Evolutionary conservation across 257 asterid species (phyloP).

Genomic region (Solanum arcanum): DNA sequence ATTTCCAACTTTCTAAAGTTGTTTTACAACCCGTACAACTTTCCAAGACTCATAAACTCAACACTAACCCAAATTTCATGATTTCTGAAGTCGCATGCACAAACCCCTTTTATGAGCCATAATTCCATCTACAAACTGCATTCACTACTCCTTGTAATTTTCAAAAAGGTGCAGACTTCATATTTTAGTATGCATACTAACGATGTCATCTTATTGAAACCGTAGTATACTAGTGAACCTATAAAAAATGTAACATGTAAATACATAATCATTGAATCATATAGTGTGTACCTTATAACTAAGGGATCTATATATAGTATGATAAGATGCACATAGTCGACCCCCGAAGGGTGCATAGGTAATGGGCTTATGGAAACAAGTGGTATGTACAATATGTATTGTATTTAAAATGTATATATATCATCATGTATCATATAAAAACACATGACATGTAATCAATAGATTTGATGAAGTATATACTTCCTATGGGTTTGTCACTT

Average conservation of each 20-base stretch:
- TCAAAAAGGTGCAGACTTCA: neutral
- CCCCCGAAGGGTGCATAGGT: neutral
- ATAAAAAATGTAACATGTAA: neutral
- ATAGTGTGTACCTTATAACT: neutral
- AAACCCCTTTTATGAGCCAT: neutral
- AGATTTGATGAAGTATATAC: neutral
- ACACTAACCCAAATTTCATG: neutral
- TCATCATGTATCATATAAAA: neutral
- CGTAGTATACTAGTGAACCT: neutral
- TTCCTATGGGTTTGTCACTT: neutral
- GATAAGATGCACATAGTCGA: neutral
- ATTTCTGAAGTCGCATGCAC: neutral
- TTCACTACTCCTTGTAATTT: neutral
- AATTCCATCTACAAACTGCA: neutral
- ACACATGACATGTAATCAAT: neutral
- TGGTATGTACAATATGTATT: neutral
- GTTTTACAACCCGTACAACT: neutral
- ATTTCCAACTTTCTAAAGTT: neutral
- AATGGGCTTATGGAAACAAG: neutral
- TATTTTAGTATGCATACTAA: neutral
- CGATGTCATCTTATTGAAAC: neutral
- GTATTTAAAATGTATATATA: too few relatives aligned
- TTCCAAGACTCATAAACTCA: neutral
- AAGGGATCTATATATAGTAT: neutral
- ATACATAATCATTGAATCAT: neutral